Percentiles rank a stretch among this genome's conserved stretches.
These are phyloP conservation scores for Parastagonospora avenae DNA, from an alignment of 2,329 filamentous ascomycete species.

Conservation along the genomic window DNA sequence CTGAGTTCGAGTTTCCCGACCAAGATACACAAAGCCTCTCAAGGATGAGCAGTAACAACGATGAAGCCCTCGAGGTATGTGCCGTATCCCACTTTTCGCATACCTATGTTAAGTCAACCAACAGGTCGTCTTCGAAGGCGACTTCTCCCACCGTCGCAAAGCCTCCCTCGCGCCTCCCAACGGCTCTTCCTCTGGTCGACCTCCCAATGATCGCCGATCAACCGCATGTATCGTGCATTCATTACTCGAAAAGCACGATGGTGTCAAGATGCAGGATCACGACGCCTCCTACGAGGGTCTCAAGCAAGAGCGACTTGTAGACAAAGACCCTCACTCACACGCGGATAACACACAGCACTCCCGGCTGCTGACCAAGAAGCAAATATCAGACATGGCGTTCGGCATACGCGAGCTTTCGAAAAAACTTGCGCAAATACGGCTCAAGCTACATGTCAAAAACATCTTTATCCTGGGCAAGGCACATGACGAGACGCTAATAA, in stretches of 20 bases:
- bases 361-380: conserved; percentile 89
- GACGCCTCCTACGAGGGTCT: conserved; percentile 41
- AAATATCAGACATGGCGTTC: conserved; percentile 96
- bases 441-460: conserved; percentile 79
- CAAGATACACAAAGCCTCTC: conserved; percentile 34
- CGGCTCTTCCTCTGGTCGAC: conserved; percentile 31
- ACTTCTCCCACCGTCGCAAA: conserved; percentile 61
- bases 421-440: conserved; percentile 78
- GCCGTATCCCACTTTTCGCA: neutral
- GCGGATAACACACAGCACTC: conserved; percentile 56
- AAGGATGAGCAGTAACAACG: conserved; percentile 37
- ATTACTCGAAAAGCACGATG: conserved; percentile 57
- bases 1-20: conserved; percentile 37
- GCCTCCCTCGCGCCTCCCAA: conserved; percentile 59
- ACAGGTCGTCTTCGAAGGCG: conserved; percentile 63
- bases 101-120: neutral
- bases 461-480: conserved; percentile 91
- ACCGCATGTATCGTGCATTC: conserved; percentile 68
- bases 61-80: conserved; percentile 51
- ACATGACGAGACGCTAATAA: conserved; percentile 81
- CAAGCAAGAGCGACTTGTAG: conserved; percentile 45
- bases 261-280: conserved; percentile 26
- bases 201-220: conserved; percentile 42
- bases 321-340: conserved; percentile 48
- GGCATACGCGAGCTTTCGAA: conserved; percentile 90